A percentile compares a stretch with the other conserved stretches of the same genome.
phyloP scores from a whole-genome alignment of 169 alveolate genomes.

The Neospora caninum region DNA sequence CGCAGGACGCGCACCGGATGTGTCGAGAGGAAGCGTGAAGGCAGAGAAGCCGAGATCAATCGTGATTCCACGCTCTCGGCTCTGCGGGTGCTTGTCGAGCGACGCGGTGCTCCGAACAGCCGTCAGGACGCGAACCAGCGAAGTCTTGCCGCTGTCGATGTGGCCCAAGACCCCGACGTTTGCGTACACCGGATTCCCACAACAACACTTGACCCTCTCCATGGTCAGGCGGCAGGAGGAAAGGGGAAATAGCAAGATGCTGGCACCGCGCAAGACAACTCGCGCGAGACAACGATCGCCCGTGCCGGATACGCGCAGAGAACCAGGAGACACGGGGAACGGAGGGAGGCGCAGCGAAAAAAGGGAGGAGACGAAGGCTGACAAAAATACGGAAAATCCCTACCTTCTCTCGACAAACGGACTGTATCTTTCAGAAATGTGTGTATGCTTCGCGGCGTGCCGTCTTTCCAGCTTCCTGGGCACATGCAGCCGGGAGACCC shows the following conservation, averaged over 20 bases:
- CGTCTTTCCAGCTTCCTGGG: too few species aligned
- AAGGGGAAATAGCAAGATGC: not conserved
- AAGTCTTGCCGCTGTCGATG: conserved; percentile 93
- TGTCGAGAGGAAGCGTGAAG: conserved; percentile 73
- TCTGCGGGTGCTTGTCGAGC: conserved; percentile 92
- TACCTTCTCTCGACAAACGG: too few species aligned
- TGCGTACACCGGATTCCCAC: conserved; percentile 41
- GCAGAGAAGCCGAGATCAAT: conserved; percentile 93
- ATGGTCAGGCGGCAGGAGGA: not conserved
- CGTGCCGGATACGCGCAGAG: too few species aligned
- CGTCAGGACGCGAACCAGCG: conserved; percentile 78
- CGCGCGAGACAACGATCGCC: not conserved
- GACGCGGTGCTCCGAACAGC: conserved; percentile 88
- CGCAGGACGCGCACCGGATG: conserved; percentile 10
- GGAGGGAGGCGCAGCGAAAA: too few species aligned
- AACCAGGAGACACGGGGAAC: too few species aligned
- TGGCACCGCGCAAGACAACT: too few species aligned
- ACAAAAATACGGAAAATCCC: too few species aligned
- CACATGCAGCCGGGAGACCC: too few species aligned
- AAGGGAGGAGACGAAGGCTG: too few species aligned
- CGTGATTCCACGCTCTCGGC: conserved; percentile 91
- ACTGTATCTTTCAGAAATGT: too few species aligned
- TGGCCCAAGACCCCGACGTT: conserved; percentile 94
- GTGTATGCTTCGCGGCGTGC: too few species aligned
- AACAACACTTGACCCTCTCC: not conserved